phyloP scores from a whole-genome alignment of 352 stramenopile species.

The Phytophthora syringae region DNA sequence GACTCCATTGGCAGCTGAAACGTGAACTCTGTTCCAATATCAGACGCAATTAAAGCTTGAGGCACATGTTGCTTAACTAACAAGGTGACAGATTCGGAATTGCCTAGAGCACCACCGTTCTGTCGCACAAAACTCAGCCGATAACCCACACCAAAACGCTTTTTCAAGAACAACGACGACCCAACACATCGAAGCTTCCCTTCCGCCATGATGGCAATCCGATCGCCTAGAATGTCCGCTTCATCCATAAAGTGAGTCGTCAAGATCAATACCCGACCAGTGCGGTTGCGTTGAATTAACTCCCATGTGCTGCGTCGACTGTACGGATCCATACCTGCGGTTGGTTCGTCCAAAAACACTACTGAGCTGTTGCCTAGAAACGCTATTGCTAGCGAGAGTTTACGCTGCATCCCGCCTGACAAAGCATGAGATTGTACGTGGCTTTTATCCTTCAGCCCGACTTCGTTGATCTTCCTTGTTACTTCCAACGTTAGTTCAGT shows the following conservation, averaged over 20 bases:
- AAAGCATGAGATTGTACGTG: conserved; percentile 55
- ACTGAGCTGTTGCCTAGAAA: conserved; percentile 76
- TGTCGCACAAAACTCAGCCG: conserved; percentile 68
- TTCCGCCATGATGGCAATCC: conserved; percentile 91
- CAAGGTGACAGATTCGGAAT: neutral
- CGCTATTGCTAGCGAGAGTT: conserved; percentile 79
- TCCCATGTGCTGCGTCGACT: conserved; percentile 87
- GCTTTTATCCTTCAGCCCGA: conserved; percentile 92
- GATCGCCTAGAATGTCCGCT: conserved; percentile 90
- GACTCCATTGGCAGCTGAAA: conserved; percentile 78
- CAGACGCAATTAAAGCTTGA: conserved; percentile 48
- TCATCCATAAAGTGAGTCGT: conserved; percentile 95
- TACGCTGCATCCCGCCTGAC: conserved; percentile 84
- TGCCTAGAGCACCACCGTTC: neutral
- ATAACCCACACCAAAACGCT: conserved; percentile 80
- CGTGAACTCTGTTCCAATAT: conserved; percentile 79
- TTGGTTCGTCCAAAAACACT: conserved; percentile 91
- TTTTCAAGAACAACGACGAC: conserved; percentile 85
- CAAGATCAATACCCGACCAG: conserved; percentile 82
- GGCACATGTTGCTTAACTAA: conserved; percentile 49
- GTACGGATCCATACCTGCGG: conserved; percentile 95
- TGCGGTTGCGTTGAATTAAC: conserved; percentile 69
- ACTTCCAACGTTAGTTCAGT: conserved; percentile 32
- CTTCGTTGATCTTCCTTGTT: conserved; percentile 80
- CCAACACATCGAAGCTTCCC: conserved; percentile 77